These are phyloP conservation scores for Saccharomycopsis oosterbeekiorum DNA, from an alignment of 805 yeast genomes.

Conservation along the genomic window DNA sequence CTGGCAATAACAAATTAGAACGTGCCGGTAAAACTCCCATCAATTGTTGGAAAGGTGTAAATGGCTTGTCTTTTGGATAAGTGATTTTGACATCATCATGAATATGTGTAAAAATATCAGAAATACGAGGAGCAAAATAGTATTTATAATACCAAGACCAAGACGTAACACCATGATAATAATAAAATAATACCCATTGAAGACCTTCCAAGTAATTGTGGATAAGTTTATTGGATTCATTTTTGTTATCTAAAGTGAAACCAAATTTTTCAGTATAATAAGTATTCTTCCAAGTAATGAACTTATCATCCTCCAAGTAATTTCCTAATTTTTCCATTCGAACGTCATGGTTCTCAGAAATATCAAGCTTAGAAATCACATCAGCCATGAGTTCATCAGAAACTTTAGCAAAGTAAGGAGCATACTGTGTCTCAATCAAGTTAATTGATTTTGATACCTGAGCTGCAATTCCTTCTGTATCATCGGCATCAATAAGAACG, in stretches of 20 bases:
- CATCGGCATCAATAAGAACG: constrained; percentile 17
- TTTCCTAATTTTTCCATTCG: constrained; percentile 30
- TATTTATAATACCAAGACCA: constrained; percentile 93
- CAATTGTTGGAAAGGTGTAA: constrained; percentile 87
- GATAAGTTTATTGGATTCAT: constrained; percentile 50
- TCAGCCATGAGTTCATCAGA: constrained; percentile 41
- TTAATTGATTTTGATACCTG: constrained; percentile 43
- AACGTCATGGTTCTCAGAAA: constrained; percentile 19
- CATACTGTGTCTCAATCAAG: constrained; percentile 47
- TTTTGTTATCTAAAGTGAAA: constrained; percentile 53
- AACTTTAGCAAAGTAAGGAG: constrained; percentile 43
- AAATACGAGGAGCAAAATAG: constrained; percentile 91
- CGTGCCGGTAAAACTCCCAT: constrained; percentile 97
- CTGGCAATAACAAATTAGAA: constrained; percentile 71
- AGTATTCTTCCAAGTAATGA: constrained; percentile 71
- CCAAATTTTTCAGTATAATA: constrained; percentile 78
- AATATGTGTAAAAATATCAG: constrained; percentile 72
- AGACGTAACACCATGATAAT: constrained; percentile 82
- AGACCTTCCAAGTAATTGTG: constrained; percentile 86
- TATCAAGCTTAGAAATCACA: constrained; percentile 30
- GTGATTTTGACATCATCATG: constrained; percentile 39
- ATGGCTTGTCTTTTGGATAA: constrained; percentile 68
- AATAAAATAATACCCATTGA: constrained; percentile 93
- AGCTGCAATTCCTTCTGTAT: constrained; percentile 37
- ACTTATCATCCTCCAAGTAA: constrained; percentile 61